Evolutionary conservation across 768 basidiomycete genomes (phyloP), one percentile per base, ranked within the genome.

Genomic region (Hericium erinaceus): DNA sequence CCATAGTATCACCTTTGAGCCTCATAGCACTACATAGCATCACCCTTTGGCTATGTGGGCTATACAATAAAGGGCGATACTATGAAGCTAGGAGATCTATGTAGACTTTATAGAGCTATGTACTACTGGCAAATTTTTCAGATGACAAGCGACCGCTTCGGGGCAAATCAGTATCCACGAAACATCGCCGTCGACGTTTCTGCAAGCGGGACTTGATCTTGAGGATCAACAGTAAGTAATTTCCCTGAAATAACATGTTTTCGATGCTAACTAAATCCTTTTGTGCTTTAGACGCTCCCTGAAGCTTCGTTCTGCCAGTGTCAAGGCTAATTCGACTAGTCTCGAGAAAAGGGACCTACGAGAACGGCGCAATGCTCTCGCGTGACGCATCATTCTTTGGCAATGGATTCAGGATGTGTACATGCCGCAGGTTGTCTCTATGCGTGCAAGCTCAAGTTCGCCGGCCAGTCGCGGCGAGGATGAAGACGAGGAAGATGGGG

Each of bases 171-270:
- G 57, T 0, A 39, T 58, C 4, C 65, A 66, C 22, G 56, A 64
- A 0, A 55, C 64, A 7, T 58, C 58, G 0, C 61, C 64, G 1
- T 56, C 52, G 7, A 33, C 54, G 1, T 67, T 68, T 39, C 24
- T 68, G 0, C 52, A 57, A 2, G 54, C 58, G 2, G 66, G 66
- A 1, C 40, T 68, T 0, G 65, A 68, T 7, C 22, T 68, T 2
- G 64, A 67, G 52, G 64, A 67, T 3, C 52, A 64, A 20, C 67
- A 68, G 67, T 68, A 41, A 20, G 67, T 63, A 8, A 20, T 16
- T 7, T 52, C 13, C 2, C 38, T 20, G 12, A 5, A 18, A 11
- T 26, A 6, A 1, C 10, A 37, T 22, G 37, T 20, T 11, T 18
- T 40, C 16, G 9, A 40, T 33, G 4, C 55, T 56, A 10, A 46